Evolutionary conservation across 768 basidiomycete species (phyloP).

Genomic region (Myochromella boudieri): DNA sequence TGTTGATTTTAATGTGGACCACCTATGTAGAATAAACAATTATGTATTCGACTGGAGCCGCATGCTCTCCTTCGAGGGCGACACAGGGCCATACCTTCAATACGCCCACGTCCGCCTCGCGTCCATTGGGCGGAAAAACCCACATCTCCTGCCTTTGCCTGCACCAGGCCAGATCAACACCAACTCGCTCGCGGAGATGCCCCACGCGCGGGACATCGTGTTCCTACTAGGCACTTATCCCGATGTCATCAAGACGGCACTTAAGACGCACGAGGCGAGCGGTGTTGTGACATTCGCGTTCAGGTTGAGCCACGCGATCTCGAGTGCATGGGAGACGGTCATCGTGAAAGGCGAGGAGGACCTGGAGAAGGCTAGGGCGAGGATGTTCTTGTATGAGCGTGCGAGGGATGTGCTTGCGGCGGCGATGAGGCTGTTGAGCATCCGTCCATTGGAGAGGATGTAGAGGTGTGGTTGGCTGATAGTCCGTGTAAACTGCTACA

Average conservation of each 20-base stretch:
- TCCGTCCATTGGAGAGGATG: slow-evolving; percentile 93
- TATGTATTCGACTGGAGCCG: slow-evolving; percentile 94
- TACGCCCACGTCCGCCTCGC: slow-evolving; percentile 93
- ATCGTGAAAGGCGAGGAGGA: slow-evolving; percentile 84
- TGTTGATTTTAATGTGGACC: neutral
- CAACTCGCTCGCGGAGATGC: slow-evolving; percentile 61
- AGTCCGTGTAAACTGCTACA: no score
- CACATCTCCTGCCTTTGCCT: slow-evolving; percentile 78
- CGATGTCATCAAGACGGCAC: slow-evolving; percentile 83
- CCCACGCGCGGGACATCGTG: slow-evolving; percentile 79
- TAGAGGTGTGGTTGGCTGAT: no score
- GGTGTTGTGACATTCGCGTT: slow-evolving; percentile 91
- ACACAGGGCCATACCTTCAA: slow-evolving; percentile 94
- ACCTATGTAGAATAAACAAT: slow-evolving; percentile 75
- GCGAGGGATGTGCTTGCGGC: slow-evolving; percentile 88
- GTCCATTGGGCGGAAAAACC: slow-evolving; percentile 91
- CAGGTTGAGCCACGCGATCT: slow-evolving; percentile 83
- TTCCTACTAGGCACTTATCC: slow-evolving; percentile 91
- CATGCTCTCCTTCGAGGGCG: slow-evolving; percentile 95
- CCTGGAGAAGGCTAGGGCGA: slow-evolving; percentile 72
- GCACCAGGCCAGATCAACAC: slow-evolving; percentile 67
- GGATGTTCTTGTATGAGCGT: slow-evolving; percentile 86
- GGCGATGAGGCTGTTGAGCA: slow-evolving; percentile 84
- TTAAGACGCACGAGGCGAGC: slow-evolving; percentile 85
- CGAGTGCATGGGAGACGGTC: slow-evolving; percentile 89